Conservation (phyloP, 2,329 filamentous ascomycete species). For the Eutypella sp. region DNA sequence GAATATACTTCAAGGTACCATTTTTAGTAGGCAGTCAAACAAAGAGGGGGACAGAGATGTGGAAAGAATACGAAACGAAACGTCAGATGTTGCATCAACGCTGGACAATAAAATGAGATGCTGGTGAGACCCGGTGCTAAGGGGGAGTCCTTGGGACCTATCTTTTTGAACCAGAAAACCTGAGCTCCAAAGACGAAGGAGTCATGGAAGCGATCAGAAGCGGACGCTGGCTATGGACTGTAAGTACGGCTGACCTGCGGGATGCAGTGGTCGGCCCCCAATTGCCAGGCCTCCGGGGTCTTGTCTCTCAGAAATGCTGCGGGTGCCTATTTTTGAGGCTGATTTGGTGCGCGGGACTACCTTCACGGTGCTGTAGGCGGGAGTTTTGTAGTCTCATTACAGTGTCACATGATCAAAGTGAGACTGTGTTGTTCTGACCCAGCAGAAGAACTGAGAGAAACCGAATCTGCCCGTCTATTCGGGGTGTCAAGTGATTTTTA, state of each 20-base stretch:
- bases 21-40: constrained; percentile 9
- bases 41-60: too few species aligned
- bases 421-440: neutral
- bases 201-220: constrained; percentile 27
- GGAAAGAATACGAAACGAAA: constrained; percentile 9
- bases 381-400: neutral
- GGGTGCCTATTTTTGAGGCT: neutral
- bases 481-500: neutral
- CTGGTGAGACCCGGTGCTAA: too few species aligned
- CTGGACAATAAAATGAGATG: too few species aligned
- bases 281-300: too few species aligned
- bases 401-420: neutral
- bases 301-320: neutral
- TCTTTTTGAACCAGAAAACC: constrained; percentile 2
- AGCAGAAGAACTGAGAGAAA: neutral
- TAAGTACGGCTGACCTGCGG: constrained; percentile 1
- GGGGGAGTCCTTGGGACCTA: constrained; percentile 24
- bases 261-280: too few species aligned
- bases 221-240: too few species aligned
- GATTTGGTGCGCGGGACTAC: neutral
- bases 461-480: neutral
- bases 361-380: neutral
- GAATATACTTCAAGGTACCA: too few species aligned
- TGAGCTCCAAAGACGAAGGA: constrained; percentile 16
- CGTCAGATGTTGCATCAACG: constrained; percentile 21